A percentile compares a stretch with the other conserved stretches of the same genome.
phyloP scores from a whole-genome alignment of 257 asterid genomes.

The Rauvolfia tetraphylla region DNA sequence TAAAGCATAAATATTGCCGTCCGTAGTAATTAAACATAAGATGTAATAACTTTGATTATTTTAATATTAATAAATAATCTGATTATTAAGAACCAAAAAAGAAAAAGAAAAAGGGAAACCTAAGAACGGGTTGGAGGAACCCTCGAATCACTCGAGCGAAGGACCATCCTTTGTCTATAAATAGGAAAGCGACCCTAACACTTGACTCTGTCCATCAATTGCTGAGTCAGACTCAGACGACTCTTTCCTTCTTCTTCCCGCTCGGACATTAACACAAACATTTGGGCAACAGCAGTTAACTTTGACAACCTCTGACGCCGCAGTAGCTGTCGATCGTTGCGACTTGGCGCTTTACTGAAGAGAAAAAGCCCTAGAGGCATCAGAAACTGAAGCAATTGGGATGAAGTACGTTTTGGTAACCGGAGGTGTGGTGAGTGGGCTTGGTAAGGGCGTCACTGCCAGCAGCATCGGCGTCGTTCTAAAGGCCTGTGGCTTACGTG shows the following conservation, averaged over 20 bases:
- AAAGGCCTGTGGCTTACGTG: slow-evolving; percentile 93
- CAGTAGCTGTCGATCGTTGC: no score
- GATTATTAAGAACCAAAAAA: not conserved
- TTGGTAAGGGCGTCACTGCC: slow-evolving; percentile 97
- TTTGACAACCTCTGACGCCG: not conserved
- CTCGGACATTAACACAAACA: slow-evolving; percentile 33
- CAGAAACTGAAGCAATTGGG: not conserved
- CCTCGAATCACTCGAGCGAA: not conserved
- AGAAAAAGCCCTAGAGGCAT: not conserved
- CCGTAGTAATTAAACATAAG: no score
- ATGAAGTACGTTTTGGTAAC: slow-evolving; percentile 95
- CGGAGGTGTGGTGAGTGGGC: slow-evolving; percentile 99
- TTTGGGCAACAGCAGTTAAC: slow-evolving; percentile 4
- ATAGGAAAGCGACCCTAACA: not conserved
- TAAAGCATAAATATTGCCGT: no score
- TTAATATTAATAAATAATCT: no score
- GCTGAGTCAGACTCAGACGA: not conserved
- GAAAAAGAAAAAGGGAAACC: no score
- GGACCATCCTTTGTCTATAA: slow-evolving; percentile 1
- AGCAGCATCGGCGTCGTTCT: slow-evolving; percentile 98
- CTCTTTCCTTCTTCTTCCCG: slow-evolving; percentile 26
- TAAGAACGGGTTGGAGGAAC: not conserved
- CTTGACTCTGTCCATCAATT: not conserved
- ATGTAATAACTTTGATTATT: no score
- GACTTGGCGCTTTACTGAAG: not conserved